Conservation (phyloP, 495 filamentous ascomycete species). For the Aspergillus wentii region DNA sequence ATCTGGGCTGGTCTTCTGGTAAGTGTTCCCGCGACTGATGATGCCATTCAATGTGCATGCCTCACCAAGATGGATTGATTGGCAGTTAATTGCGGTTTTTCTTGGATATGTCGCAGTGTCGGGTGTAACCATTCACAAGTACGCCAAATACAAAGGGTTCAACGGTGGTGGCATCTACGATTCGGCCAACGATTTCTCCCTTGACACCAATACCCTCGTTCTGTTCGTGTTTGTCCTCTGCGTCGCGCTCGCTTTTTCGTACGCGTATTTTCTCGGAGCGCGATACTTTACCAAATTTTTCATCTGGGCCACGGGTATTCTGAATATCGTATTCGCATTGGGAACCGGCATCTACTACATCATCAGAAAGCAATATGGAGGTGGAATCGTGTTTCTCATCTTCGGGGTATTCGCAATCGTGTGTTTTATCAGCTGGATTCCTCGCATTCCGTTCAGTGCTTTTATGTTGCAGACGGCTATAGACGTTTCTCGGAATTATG, state of each 20-base stretch:
- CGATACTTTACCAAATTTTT: constrained; percentile 83
- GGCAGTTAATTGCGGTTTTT: constrained; percentile 64
- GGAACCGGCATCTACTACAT: constrained; percentile 68
- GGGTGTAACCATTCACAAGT: constrained; percentile 71
- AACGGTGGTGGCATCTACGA: constrained; percentile 73
- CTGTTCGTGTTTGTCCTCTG: constrained; percentile 74
- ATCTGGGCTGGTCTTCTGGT: constrained; percentile 79
- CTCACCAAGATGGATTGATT: background rate
- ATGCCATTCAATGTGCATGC: background rate
- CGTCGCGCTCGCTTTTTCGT: constrained; percentile 68
- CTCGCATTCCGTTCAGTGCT: constrained; percentile 81
- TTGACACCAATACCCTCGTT: constrained; percentile 81
- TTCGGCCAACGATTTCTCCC: constrained; percentile 53
- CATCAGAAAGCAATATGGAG: constrained; percentile 63
- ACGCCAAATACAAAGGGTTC: constrained; percentile 59
- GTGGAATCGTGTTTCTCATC: constrained; percentile 79
- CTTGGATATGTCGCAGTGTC: constrained; percentile 75
- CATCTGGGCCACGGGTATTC: constrained; percentile 78
- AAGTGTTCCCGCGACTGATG: constrained; percentile 14
- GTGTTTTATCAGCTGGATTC: constrained; percentile 78
- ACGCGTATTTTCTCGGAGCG: constrained; percentile 69
- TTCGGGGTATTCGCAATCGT: constrained; percentile 78
- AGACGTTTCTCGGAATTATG: constrained; percentile 76
- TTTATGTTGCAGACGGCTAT: constrained; percentile 86
- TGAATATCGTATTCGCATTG: constrained; percentile 63